A percentile compares a stretch with the other conserved stretches of the same genome.
These are phyloP conservation scores for Clonostachys solani DNA, from an alignment of 2,329 filamentous ascomycete genomes.

Conservation along the genomic window DNA sequence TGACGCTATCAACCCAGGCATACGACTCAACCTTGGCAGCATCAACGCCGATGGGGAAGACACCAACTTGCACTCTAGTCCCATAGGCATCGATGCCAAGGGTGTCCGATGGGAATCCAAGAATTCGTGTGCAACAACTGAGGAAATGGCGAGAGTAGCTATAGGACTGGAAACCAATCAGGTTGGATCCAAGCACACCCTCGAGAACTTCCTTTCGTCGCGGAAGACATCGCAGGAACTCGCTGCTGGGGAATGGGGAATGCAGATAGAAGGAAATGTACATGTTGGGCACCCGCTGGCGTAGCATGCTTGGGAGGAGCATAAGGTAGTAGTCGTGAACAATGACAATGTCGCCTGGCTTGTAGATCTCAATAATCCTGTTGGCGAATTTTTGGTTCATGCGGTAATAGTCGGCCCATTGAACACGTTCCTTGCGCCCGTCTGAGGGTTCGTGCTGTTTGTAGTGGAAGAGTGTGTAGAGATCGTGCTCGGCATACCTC, in stretches of 20 bases:
- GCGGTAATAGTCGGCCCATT: constrained; percentile 90
- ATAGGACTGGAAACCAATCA: constrained; percentile 93
- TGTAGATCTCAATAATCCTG: constrained; percentile 82
- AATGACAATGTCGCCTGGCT: constrained; percentile 86
- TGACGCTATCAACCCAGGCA: constrained; percentile 68
- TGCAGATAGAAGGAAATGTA: constrained; percentile 96
- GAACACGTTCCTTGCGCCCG: constrained; percentile 72
- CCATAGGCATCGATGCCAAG: constrained; percentile 87
- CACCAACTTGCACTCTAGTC: constrained; percentile 82
- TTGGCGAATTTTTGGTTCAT: constrained; percentile 93
- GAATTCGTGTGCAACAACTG: constrained; percentile 86
- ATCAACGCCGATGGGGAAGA: constrained; percentile 94
- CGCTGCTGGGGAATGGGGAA: constrained; percentile 91
- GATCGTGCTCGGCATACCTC: constrained; percentile 83
- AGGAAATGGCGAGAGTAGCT: constrained; percentile 94
- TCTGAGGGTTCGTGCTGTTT: constrained; percentile 90
- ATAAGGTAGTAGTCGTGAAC: constrained; percentile 95
- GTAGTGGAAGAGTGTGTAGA: constrained; percentile 94
- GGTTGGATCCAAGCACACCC: constrained; percentile 84
- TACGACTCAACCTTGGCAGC: constrained; percentile 71
- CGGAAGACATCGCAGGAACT: constrained; percentile 86
- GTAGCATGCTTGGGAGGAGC: constrained; percentile 81
- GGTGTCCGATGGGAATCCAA: constrained; percentile 84
- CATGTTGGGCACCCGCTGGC: constrained; percentile 80
- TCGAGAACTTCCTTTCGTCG: constrained; percentile 87